Conservation (phyloP, 2,329 filamentous ascomycete genomes). For the Hysterium pulicare region DNA sequence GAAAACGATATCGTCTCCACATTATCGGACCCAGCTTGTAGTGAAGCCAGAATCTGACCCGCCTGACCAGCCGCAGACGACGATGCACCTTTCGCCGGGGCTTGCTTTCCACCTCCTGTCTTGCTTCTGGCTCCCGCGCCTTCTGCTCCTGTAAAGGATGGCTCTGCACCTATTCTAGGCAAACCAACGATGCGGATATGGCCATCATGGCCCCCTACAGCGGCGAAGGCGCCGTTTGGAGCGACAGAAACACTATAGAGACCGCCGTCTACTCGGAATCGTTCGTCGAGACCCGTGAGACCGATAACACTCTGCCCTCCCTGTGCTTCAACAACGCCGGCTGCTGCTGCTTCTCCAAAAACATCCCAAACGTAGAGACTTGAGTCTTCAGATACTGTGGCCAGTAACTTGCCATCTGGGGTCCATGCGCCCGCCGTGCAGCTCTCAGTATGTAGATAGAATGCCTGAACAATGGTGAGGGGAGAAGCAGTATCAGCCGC, state of each 20-base stretch:
- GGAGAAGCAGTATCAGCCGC: conserved; percentile 57
- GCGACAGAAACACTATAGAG: conserved; percentile 84
- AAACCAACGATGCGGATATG: conserved; percentile 81
- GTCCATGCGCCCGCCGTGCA: conserved; percentile 93
- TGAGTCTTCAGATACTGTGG: conserved; percentile 84
- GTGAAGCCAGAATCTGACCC: conserved; percentile 73
- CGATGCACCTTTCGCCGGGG: conserved; percentile 36
- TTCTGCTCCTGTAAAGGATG: conserved; percentile 37
- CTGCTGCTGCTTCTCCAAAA: conserved; percentile 71
- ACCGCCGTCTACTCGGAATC: conserved; percentile 88
- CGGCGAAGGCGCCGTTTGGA: conserved; percentile 73
- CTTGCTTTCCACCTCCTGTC: conserved; percentile 44
- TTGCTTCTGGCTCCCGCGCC: conserved; percentile 50
- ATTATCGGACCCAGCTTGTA: conserved; percentile 74
- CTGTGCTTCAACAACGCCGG: conserved; percentile 54
- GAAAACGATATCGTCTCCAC: conserved; percentile 74
- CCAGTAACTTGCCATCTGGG: conserved; percentile 78
- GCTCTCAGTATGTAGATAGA: conserved; percentile 81
- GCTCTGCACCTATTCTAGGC: conserved; percentile 55
- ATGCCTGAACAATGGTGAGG: conserved; percentile 81
- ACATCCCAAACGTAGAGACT: conserved; percentile 92
- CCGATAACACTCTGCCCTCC: conserved; percentile 67
- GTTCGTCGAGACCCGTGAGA: conserved; percentile 76
- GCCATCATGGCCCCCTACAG: conserved; percentile 83
- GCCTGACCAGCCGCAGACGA: conserved; percentile 47